phyloP scores from a whole-genome alignment of 2,329 filamentous ascomycete species.

The Alternaria infectoria region DNA sequence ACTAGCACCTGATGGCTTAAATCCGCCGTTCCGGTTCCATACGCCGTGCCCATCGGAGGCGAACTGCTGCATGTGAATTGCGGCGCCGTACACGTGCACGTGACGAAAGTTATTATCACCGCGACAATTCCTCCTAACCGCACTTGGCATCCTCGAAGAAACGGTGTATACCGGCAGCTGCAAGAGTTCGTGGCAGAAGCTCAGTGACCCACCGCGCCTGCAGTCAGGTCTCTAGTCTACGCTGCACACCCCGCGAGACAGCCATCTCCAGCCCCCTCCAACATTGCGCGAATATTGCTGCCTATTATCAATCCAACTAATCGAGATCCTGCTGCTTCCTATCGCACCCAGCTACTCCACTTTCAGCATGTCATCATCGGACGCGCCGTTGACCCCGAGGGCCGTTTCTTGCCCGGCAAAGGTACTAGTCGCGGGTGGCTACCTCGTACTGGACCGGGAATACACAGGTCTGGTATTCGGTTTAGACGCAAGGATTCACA shows the following conservation, averaged over 20 bases:
- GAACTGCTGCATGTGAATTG: conserved; percentile 11
- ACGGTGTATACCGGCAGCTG: conserved; percentile 1
- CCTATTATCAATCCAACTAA: conserved; percentile 16
- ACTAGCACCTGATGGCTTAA: conserved; percentile 26
- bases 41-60: not conserved
- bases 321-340: not conserved
- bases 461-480: conserved; percentile 78
- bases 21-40: conserved; percentile 16
- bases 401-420: conserved; percentile 90
- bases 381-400: conserved; percentile 27
- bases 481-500: conserved; percentile 68
- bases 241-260: conserved; percentile 23
- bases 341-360: conserved; percentile 20
- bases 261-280: conserved; percentile 20
- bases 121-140: not conserved
- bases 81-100: conserved; percentile 8
- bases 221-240: conserved; percentile 1
- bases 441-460: conserved; percentile 86
- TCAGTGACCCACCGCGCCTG: conserved; percentile 20
- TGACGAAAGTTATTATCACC: conserved; percentile 9
- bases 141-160: not conserved
- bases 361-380: conserved; percentile 15
- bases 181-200: conserved; percentile 12
- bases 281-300: conserved; percentile 23
- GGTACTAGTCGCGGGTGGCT: conserved; percentile 92